A percentile compares a stretch with the other conserved stretches of the same genome.
These are phyloP conservation scores for Penicillium glabrum DNA, from an alignment of 2,329 filamentous ascomycete genomes.

Conservation along the genomic window DNA sequence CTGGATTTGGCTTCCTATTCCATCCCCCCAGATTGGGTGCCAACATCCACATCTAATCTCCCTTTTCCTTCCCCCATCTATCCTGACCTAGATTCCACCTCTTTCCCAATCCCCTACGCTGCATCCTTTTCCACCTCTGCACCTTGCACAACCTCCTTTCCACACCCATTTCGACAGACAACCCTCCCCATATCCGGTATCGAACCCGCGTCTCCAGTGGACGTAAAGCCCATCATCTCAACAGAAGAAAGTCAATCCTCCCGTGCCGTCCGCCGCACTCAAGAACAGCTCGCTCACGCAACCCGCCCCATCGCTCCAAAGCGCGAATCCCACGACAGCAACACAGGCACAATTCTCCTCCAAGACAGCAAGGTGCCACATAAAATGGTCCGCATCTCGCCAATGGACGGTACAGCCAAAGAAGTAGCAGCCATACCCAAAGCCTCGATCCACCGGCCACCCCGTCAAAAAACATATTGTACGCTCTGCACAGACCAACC, in stretches of 20 bases:
- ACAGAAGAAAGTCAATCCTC: constrained; percentile 46
- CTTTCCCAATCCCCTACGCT: constrained; percentile 31
- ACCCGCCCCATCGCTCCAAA: constrained; percentile 54
- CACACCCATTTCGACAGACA: constrained; percentile 22
- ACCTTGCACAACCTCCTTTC: constrained; percentile 33
- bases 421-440: constrained; percentile 57
- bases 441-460: constrained; percentile 62
- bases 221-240: constrained; percentile 54
- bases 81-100: constrained; percentile 31
- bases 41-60: constrained; percentile 17
- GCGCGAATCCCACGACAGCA: constrained; percentile 32
- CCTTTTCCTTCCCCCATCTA: constrained; percentile 16
- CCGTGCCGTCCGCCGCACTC: constrained; percentile 47
- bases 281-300: constrained; percentile 50
- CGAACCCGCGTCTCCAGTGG: constrained; percentile 25
- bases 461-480: constrained; percentile 72
- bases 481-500: constrained; percentile 68
- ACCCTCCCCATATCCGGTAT: constrained; percentile 36
- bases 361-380: constrained; percentile 36
- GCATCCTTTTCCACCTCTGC: constrained; percentile 38
- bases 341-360: constrained; percentile 18
- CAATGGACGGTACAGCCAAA: constrained; percentile 55
- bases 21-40: constrained; percentile 25
- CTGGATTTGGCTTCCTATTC: constrained; percentile 20
- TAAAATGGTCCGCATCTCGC: constrained; percentile 53